Percentiles rank a stretch among this genome's conserved stretches.
phyloP scores from a whole-genome alignment of 805 yeast species.

The Candida stauntonica region DNA sequence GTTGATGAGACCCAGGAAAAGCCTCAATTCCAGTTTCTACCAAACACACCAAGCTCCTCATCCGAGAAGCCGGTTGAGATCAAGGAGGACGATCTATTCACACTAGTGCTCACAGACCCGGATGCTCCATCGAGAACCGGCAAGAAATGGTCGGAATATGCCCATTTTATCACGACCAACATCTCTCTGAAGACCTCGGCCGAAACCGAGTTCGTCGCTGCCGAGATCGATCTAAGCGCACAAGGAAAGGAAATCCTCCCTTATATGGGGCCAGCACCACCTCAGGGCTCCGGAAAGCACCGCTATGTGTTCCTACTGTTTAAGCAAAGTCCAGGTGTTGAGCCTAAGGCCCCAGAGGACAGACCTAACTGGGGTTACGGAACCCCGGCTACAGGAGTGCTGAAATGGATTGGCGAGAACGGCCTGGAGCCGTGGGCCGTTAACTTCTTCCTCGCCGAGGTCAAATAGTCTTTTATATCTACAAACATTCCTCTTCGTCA shows the following conservation, averaged over 20 bases:
- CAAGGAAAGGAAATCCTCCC: slow-evolving; percentile 43
- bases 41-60: slow-evolving; percentile 18
- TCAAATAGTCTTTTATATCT: slow-evolving; percentile 23
- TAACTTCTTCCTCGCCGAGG: slow-evolving; percentile 83
- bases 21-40: slow-evolving; percentile 66
- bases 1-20: slow-evolving; percentile 61
- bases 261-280: slow-evolving; percentile 89
- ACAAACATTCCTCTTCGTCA: no score
- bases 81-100: slow-evolving; percentile 46
- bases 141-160: slow-evolving; percentile 83
- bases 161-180: slow-evolving; percentile 66
- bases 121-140: slow-evolving; percentile 87
- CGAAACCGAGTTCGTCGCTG: slow-evolving; percentile 28
- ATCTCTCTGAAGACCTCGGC: slow-evolving; percentile 41
- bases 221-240: slow-evolving; percentile 31
- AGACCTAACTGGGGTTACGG: slow-evolving; percentile 86
- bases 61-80: slow-evolving; percentile 20
- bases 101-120: slow-evolving; percentile 84
- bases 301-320: slow-evolving; percentile 76
- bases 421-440: slow-evolving; percentile 65
- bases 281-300: slow-evolving; percentile 79
- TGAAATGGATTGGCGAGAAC: slow-evolving; percentile 64
- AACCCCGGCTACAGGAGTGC: slow-evolving; percentile 72
- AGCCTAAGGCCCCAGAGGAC: slow-evolving; percentile 37
- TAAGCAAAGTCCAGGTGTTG: slow-evolving; percentile 48